Evolutionary conservation across 1,284 basidiomycete species (phyloP), one percentile per base, ranked within the genome.

Genomic region (Moniliella sp.): DNA sequence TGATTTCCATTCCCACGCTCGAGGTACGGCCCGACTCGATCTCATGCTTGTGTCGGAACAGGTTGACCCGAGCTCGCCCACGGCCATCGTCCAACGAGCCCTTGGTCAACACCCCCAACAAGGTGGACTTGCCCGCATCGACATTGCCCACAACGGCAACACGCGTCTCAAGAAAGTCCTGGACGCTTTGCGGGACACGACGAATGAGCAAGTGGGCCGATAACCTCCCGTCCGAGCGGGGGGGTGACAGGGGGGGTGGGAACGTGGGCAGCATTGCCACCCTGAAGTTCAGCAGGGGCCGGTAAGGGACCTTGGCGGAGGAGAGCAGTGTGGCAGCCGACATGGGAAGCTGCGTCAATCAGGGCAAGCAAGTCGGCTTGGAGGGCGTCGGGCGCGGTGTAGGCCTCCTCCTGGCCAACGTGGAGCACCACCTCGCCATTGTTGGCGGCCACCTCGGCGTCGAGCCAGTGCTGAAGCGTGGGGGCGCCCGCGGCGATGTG

Each of bases 11-110:
- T 27, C 91, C 88, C 18, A 94, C 81, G 39, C 77, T 82, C 17
- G 79, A 83, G 0, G 88, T 94, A 33, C 91, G 67, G 1, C 91
- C 88, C 7, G 78, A 83, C 65, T 97, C 88, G 40, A 94, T 68
- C 62, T 99, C 88, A 55, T 97, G 88, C 60, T 94, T 93, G 62
- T 99, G 91, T 28, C 88, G 68, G 64, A 94, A 94, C 4, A 97
- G 66, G 2, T 77, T 76, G 5, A 94, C 78, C 31, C 88, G 77
- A 1, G 88, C 86, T 37, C 76, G 74, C 1, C 88, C 88, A 59
- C 91, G 67, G 8, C 88, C 91, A 60, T 99, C 88, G 50, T 99
- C 88, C 35, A 97, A 66, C 2, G 73, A 72, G 27, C 86, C 83
- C 73, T 62, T 61, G 18, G 55, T 66, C 31, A 64, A 48, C 7